Base-by-base conservation (phyloP, 768 basidiomycete genomes). In the Tylopilus sp. region DNA sequence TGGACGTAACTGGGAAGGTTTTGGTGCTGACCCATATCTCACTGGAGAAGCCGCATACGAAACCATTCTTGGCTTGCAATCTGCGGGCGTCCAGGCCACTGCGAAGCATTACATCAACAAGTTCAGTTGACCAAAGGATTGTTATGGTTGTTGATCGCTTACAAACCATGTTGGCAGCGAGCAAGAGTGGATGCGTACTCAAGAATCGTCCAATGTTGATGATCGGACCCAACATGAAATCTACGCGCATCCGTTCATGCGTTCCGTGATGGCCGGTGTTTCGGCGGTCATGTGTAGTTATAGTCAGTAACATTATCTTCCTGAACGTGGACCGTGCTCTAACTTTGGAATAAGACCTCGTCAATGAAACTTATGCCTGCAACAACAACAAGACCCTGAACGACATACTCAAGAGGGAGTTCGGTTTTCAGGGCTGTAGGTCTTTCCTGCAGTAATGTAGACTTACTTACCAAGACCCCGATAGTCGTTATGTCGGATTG, bases 1-100 rank as follows among this genome's bases (percentile, higher is more conserved):
- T 8, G 94, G 94, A 17, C 77, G 94, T 26, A 92, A 94, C 69
- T 96, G 92, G 90, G 94, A 96, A 76, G 92, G 91, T n/a, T 94
- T 93, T 53, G 92, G 93, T 28, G 91, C 81, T 11, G 94, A 97
- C 67, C 94, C 94, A 0, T 96, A 83, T 72, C 74, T 96, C 16
- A 62, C 81, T n/a, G 92, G 94, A 13, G 91, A 90, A 63, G 76
- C 75, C 7, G 78, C 84, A 3, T 84, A 78, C 43, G 88, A 92
- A 69, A 95, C 92, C 1, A 81, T 95, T 48, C 72, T 89, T 17
- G 93, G 93, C 8, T 70, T 95, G 72, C 93, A 97, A 64, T 62
- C 73, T 22, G 78, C 72, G n/a, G 93, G 93, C 34, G 87, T 93
- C 1, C 89, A 92, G 64, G 90, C 92, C 0, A 90, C 87, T 54